Conservation (phyloP, 129 eudicot species). For the Scalesia atractyloides region DNA sequence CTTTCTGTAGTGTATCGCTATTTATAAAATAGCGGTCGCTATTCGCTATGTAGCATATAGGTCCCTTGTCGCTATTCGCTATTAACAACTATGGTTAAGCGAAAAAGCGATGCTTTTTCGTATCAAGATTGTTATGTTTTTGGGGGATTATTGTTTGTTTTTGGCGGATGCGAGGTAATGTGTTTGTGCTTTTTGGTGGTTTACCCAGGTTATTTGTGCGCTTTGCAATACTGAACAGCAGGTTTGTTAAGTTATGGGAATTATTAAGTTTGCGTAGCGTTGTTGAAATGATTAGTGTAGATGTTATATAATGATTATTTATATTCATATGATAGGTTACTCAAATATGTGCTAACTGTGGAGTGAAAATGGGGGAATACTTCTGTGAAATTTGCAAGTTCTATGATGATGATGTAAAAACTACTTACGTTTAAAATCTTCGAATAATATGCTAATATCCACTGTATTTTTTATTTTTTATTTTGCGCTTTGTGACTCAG, state of each 20-base stretch:
- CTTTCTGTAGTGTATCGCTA: too few relatives aligned
- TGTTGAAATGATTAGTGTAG: background rate
- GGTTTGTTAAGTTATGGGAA: conserved; percentile 43
- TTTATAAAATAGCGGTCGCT: too few relatives aligned
- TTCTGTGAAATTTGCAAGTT: conserved; percentile 82
- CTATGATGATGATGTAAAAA: conserved; percentile 83
- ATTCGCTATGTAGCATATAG: too few relatives aligned
- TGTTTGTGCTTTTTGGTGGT: conserved; percentile 15
- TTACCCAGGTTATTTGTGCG: conserved; percentile 85
- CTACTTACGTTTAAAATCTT: background rate
- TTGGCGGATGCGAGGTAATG: conserved; percentile 5
- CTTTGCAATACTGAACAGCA: conserved; percentile 79
- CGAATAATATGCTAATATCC: background rate
- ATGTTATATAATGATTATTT: background rate
- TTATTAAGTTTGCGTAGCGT: background rate
- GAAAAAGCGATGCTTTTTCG: too few relatives aligned
- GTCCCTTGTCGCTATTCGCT: too few relatives aligned
- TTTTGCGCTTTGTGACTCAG: conserved; percentile 43
- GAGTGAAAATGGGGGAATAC: conserved; percentile 90
- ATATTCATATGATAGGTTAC: conserved; percentile 57
- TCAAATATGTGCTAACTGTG: conserved; percentile 70
- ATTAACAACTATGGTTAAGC: too few relatives aligned
- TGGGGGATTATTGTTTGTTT: background rate
- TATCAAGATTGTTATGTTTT: background rate
- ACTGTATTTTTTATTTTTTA: background rate